phyloP scores from a whole-genome alignment of 306 rosid species.

The Sicyos baderoa region DNA sequence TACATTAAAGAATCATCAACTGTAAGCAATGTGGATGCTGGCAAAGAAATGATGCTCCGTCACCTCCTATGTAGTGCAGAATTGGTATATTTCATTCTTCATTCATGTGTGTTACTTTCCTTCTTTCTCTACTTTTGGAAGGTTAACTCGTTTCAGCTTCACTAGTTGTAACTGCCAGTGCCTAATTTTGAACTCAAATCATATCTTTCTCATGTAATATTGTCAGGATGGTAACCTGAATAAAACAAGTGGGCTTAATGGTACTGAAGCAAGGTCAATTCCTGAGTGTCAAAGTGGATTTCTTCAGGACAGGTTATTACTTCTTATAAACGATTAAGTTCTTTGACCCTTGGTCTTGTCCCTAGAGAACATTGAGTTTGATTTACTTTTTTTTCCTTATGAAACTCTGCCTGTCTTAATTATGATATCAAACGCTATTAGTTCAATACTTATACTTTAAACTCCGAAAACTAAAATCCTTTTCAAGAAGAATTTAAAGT shows the following conservation, averaged over 20 bases:
- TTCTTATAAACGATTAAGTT: neutral
- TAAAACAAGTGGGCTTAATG: constrained; percentile 27
- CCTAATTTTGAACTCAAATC: neutral
- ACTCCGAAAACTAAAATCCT: neutral
- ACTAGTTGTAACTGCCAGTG: constrained; percentile 17
- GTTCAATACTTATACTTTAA: neutral
- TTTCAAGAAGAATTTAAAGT: neutral
- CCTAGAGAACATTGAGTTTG: neutral
- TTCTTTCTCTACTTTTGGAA: constrained; percentile 10
- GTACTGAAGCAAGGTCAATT: constrained; percentile 25
- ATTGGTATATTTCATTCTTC: constrained; percentile 35
- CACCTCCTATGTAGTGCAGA: constrained; percentile 23
- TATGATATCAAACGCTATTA: neutral
- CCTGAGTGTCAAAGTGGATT: constrained; percentile 42
- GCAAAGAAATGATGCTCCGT: constrained; percentile 21
- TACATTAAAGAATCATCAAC: constrained; percentile 21
- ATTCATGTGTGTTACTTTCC: neutral
- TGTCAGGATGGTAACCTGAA: constrained; percentile 36
- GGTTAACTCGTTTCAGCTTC: neutral
- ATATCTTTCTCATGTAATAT: neutral
- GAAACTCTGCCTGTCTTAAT: neutral
- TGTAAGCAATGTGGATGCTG: constrained; percentile 24
- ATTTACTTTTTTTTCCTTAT: neutral
- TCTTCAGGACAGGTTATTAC: constrained; percentile 58
- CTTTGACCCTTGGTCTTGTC: neutral